Evolutionary conservation across 306 rosid genomes (phyloP), one percentile per base, ranked within the genome.

Genomic region (Leucaena leucocephala): DNA sequence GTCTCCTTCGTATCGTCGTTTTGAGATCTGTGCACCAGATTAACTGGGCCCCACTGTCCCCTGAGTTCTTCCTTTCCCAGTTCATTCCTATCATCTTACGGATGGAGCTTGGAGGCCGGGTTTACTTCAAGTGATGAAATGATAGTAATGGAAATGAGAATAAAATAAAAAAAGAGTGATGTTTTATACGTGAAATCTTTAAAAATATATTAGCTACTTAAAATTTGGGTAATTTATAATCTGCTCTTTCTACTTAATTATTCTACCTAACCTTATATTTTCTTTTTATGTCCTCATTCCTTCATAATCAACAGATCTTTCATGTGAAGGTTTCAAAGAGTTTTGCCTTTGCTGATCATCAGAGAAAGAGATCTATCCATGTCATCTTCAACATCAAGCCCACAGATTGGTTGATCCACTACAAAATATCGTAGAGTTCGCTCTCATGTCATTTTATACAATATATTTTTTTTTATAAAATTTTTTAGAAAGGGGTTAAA

Each of bases 1-100:
- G 78, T 73, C 76, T 33, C 79, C 63, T 46, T 77, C 57, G 6
- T 17, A 35, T 45, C 46, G 89, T 83, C 85, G 79, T 77, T 40
- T 72, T 68, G 0, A 27, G 74, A 58, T 81, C 65, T 22, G 59
- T 44, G 46, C n/a, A 45, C 69, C 74, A 12, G 7, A 61, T n/a
- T 85, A 40, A 46, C 2, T 79, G 82, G 82, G 27, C 42, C 78
- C 80, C 61, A 68, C 46, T 0, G 2, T 14, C 2, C 5, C 52
- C 3, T 5, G 7, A 5, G 17, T 50, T 7, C 7, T 17, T 0
- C 22, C 10, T 52, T 52, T 16, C 57, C 19, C 7, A 16, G 7
- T 5, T 49, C 57, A 49, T 49, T 49, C n/a, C 15, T 16, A 50
- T 50, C 19, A 50, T 16, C 9, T 17, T 16, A n/a, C 3, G 10